Evolutionary conservation across 495 filamentous ascomycete genomes (phyloP).

Genomic region (Penicillium waksmanii): DNA sequence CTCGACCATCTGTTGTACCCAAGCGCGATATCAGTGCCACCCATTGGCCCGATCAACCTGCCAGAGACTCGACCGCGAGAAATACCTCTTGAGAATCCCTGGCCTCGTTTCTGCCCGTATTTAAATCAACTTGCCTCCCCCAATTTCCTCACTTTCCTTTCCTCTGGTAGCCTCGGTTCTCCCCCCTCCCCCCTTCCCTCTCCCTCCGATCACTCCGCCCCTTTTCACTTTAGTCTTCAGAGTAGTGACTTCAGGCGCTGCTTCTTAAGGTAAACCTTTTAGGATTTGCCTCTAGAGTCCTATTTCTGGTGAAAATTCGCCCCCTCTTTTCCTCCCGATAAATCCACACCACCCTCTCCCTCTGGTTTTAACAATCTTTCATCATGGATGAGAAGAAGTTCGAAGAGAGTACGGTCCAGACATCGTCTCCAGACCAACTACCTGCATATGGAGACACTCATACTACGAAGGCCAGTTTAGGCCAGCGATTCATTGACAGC

Average conservation of each 20-base stretch:
- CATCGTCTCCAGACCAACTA: constrained; percentile 29
- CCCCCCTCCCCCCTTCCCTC: constrained; percentile 1
- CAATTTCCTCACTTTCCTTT: constrained; percentile 5
- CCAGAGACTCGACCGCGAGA: constrained; percentile 1
- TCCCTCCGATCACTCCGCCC: neutral
- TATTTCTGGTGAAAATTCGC: too few relatives aligned
- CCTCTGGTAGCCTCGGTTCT: neutral
- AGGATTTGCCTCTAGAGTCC: too few relatives aligned
- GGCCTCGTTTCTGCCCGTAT: constrained; percentile 3
- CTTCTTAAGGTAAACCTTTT: neutral
- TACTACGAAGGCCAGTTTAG: constrained; percentile 32
- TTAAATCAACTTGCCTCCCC: constrained; percentile 8
- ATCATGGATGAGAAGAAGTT: constrained; percentile 46
- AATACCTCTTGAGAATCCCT: constrained; percentile 6
- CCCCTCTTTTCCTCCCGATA: too few relatives aligned
- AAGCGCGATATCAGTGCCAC: constrained; percentile 4
- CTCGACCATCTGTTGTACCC: neutral
- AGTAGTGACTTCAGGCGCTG: neutral
- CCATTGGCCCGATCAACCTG: constrained; percentile 1
- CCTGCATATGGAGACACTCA: constrained; percentile 47
- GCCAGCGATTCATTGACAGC: constrained; percentile 67
- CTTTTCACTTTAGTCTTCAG: neutral
- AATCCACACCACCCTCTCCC: too few relatives aligned
- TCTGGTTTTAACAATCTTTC: neutral
- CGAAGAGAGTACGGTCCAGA: constrained; percentile 31